A percentile compares a stretch with the other conserved stretches of the same genome.
These are phyloP conservation scores for Mycena crocata DNA, from an alignment of 768 basidiomycete genomes.

Conservation along the genomic window DNA sequence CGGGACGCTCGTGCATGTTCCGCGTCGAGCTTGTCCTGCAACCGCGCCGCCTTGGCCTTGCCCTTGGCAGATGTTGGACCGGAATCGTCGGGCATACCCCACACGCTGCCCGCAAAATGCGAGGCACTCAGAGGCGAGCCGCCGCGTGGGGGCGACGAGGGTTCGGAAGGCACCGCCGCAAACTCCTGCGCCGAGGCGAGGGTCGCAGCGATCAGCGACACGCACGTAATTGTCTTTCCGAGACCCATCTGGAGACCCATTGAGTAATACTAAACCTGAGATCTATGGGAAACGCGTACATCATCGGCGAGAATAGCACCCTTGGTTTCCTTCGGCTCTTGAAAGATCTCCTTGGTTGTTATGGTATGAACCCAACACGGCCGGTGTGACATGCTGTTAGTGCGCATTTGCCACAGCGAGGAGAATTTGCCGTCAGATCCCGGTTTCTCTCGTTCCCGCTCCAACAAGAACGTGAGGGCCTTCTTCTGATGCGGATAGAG, in stretches of 20 bases:
- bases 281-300: slow-evolving; percentile 61
- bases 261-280: slow-evolving; percentile 22
- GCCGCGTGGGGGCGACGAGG: slow-evolving; percentile 51
- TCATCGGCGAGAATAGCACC: slow-evolving; percentile 97
- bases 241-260: slow-evolving; percentile 85
- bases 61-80: slow-evolving; percentile 57
- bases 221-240: slow-evolving; percentile 96
- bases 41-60: slow-evolving; percentile 73
- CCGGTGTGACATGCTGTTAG: slow-evolving; percentile 58
- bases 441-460: slow-evolving; percentile 80
- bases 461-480: slow-evolving; percentile 93
- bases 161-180: slow-evolving; percentile 64
- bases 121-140: slow-evolving; percentile 50
- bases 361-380: slow-evolving; percentile 84
- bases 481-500: slow-evolving; percentile 99
- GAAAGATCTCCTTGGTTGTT: slow-evolving; percentile 79
- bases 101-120: slow-evolving; percentile 84
- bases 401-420: slow-evolving; percentile 76
- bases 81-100: slow-evolving; percentile 80
- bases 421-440: slow-evolving; percentile 70
- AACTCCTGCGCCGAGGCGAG: slow-evolving; percentile 76
- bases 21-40: slow-evolving; percentile 78
- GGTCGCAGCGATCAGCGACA: slow-evolving; percentile 92
- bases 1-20: slow-evolving; percentile 77
- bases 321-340: slow-evolving; percentile 79